Conservation (phyloP, 306 rosid genomes). For the Betula pendula region DNA sequence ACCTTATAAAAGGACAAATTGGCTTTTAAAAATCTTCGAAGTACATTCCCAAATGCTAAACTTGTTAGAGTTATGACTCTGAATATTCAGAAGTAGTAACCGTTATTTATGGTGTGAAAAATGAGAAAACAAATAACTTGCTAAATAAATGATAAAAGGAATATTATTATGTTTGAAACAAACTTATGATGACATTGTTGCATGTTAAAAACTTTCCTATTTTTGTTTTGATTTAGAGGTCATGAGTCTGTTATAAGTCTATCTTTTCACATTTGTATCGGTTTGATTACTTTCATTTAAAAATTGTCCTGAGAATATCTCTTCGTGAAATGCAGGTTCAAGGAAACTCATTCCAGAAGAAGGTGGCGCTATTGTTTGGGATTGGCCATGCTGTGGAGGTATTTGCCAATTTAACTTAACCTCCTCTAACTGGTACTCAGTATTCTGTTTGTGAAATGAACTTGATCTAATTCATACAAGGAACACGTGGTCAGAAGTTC, state of each 20-base stretch:
- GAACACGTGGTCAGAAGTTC: slow-evolving; percentile 11
- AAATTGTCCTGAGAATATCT: slow-evolving; percentile 20
- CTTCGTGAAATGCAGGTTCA: slow-evolving; percentile 62
- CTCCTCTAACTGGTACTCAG: slow-evolving; percentile 6
- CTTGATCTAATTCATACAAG: slow-evolving; percentile 7
- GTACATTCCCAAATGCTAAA: neutral
- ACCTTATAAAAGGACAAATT: neutral
- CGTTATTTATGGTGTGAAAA: neutral
- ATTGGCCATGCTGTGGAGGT: slow-evolving; percentile 87
- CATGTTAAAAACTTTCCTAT: neutral
- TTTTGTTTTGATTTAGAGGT: neutral
- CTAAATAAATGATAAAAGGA: neutral
- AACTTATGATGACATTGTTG: neutral
- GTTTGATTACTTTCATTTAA: neutral
- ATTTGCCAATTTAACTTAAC: slow-evolving; percentile 25
- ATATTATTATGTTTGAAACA: neutral
- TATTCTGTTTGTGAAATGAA: slow-evolving; percentile 22
- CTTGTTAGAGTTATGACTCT: neutral
- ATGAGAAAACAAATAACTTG: neutral
- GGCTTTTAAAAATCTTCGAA: neutral
- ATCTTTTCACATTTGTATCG: neutral
- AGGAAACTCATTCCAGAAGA: slow-evolving; percentile 97
- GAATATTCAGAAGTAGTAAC: neutral
- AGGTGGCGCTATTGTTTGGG: slow-evolving; percentile 74
- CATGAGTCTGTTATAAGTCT: neutral